Percentiles rank a stretch among this genome's conserved stretches.
phyloP scores from a whole-genome alignment of 2,329 filamentous ascomycete genomes.

The Colletotrichum nymphaeae region DNA sequence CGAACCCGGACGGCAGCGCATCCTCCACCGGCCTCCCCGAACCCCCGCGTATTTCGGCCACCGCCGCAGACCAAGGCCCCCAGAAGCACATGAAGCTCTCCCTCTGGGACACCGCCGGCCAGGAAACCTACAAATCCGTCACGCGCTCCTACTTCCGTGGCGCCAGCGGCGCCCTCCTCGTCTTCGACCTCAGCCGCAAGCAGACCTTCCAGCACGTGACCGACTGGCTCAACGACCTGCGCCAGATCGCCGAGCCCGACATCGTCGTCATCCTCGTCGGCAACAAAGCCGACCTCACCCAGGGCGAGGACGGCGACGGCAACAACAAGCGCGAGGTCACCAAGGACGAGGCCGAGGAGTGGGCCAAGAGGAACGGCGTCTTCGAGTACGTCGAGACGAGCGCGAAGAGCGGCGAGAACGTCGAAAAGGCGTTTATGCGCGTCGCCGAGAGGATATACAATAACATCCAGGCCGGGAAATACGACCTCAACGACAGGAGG shows the following conservation, averaged over 20 bases:
- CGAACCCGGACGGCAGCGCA: constrained; percentile 25
- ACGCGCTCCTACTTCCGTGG: constrained; percentile 95
- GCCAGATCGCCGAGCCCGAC: constrained; percentile 94
- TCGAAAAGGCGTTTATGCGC: constrained; percentile 92
- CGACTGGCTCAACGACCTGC: constrained; percentile 92
- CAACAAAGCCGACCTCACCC: constrained; percentile 90
- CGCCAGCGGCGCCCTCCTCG: constrained; percentile 77
- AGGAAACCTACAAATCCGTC: constrained; percentile 97
- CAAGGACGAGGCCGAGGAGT: constrained; percentile 85
- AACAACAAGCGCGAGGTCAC: constrained; percentile 82
- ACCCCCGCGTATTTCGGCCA: constrained; percentile 57
- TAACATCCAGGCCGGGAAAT: constrained; percentile 95
- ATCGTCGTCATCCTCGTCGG: constrained; percentile 96
- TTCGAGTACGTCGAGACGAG: constrained; percentile 96
- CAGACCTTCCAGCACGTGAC: constrained; percentile 89
- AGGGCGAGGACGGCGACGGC: constrained; percentile 39
- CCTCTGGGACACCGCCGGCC: constrained; percentile 95
- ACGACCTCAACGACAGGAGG: constrained; percentile 92
- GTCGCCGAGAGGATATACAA: constrained; percentile 96
- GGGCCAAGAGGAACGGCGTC: constrained; percentile 87
- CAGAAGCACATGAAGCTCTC: constrained; percentile 92
- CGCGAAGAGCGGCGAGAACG: constrained; percentile 93
- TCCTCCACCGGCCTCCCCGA: constrained; percentile 60
- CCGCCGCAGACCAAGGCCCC: constrained; percentile 39
- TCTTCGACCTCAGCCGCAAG: constrained; percentile 92